Percentiles rank a stretch among this genome's conserved stretches.
These are phyloP conservation scores for Mimosa pudica DNA, from an alignment of 306 rosid species.

Conservation along the genomic window DNA sequence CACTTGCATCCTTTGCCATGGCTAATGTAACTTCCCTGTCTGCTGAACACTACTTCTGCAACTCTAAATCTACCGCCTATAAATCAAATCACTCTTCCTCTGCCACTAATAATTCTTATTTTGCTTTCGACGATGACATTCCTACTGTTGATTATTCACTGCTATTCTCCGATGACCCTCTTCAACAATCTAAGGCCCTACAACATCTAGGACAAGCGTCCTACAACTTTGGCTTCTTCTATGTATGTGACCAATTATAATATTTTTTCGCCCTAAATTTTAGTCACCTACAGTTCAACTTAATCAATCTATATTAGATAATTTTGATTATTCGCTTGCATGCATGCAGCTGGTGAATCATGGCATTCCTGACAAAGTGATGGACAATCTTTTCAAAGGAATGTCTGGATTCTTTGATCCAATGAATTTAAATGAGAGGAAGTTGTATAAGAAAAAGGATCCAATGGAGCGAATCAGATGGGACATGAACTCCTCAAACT, in stretches of 20 bases:
- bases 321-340: neutral
- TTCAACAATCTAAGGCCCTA: slow-evolving; percentile 28
- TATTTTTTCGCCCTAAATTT: neutral
- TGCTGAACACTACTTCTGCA: neutral
- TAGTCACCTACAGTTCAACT: neutral
- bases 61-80: too few species aligned
- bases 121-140: slow-evolving; percentile 39
- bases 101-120: neutral
- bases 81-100: neutral
- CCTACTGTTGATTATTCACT: slow-evolving; percentile 43
- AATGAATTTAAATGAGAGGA: slow-evolving; percentile 36
- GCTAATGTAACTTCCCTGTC: neutral
- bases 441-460: slow-evolving; percentile 10
- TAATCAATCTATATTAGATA: neutral
- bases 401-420: slow-evolving; percentile 45
- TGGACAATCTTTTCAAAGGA: slow-evolving; percentile 37
- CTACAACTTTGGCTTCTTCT: slow-evolving; percentile 44
- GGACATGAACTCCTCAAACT: slow-evolving; percentile 29
- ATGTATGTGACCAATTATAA: slow-evolving; percentile 26
- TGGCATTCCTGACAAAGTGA: slow-evolving; percentile 31
- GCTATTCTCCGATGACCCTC: slow-evolving; percentile 27
- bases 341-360: slow-evolving; percentile 52
- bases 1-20: neutral
- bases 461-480: slow-evolving; percentile 42
- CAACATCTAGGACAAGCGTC: slow-evolving; percentile 37